Evolutionary conservation across 768 basidiomycete species (phyloP), one percentile per base, ranked within the genome.

Genomic region (Russula emetica): DNA sequence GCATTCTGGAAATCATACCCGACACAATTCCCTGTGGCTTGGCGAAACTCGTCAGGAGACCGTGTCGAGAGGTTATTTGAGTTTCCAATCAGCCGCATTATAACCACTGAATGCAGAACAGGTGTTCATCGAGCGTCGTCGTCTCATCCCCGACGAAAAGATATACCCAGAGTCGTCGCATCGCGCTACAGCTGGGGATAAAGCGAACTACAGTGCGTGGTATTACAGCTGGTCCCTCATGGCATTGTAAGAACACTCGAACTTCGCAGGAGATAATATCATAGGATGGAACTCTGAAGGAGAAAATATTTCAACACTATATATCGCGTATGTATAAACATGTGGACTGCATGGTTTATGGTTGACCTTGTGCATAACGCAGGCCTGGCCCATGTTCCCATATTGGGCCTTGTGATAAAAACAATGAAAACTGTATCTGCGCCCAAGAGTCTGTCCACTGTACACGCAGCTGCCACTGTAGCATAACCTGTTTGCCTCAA

Each of bases 381-480:
- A 61, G 55, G 24, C 55, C 42, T 30, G 67, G 73, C 11, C 84
- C 83, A 26, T 88, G 87, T 69, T 70, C 73, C 18, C 86, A 90
- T 71, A 45, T 68, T 14, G 88, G 87, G 0, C 79, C 81, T 6
- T 90, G 88, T 68, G 73, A 72, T 57, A 69, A 70, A 28, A 57
- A 58, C 14, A 71, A 70, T 13, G 69, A 73, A 0, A 55, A 74
- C 0, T 89, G 87, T 61, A 68, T 72, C 2, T 90, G 88, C 71
- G 78, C 74, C 66, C 66, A 69, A 28, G 81, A 80, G 57, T 71
- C 75, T n/a, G 75, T 79, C 0, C 81, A 83, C 64, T 90, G 88
- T 68, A 78, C 80, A 58, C 76, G 79, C 13, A 77, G 75, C 22
- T 90, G 88, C 66, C 73, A 75, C 1, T 90, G 88, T 69, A 69